Evolutionary conservation across 768 basidiomycete species (phyloP), one percentile per base, ranked within the genome.

Genomic region (Termitomyces sp.): DNA sequence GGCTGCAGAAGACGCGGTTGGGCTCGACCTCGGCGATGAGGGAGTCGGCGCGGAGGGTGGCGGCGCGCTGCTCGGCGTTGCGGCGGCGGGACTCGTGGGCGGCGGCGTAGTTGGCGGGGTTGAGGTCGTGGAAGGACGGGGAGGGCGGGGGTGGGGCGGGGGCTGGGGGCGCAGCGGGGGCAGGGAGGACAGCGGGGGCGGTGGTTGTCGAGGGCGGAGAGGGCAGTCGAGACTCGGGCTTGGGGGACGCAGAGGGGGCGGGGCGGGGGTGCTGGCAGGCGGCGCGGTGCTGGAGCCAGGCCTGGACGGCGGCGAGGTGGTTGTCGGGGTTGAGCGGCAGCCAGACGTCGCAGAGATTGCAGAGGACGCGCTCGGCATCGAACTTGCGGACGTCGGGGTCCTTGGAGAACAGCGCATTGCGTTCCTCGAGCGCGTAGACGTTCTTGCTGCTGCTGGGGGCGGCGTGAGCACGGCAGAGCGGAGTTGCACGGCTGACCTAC

Each of bases 21-120:
- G 87, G 84, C 63, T 91, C 88, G 35, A 91, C 89, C 54, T 82
- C 77, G 19, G 77, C 79, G 53, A 90, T 80, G 7, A 89, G 74
- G 0, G 71, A 64, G 68, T 92, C 90, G 1, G 83, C 80, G 6
- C 84, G 77, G 37, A 92, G 76, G 1, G 82, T 81, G 10, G 86
- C 86, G 0, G 85, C 87, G 31, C 89, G 83, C 68, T 91, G 87
- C 64, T 91, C 89, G 19, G 89, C 88, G 62, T 88, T 90, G 55
- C 86, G 79, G 28, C 87, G 73, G 23, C 88, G 81, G 15, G 86
- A 84, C 62, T 89, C 89, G 59, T 86, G 77, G 0, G 76, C 70
- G 8, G 82, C 79, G 33, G 80, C 73, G 59, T 80, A 86, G 64
- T 76, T 83, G 26, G 73, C 68, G 0, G 83, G 81, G n/a, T 73